Conservation (phyloP, 2,329 filamentous ascomycete genomes). For the Alternaria angustiovoidea region DNA sequence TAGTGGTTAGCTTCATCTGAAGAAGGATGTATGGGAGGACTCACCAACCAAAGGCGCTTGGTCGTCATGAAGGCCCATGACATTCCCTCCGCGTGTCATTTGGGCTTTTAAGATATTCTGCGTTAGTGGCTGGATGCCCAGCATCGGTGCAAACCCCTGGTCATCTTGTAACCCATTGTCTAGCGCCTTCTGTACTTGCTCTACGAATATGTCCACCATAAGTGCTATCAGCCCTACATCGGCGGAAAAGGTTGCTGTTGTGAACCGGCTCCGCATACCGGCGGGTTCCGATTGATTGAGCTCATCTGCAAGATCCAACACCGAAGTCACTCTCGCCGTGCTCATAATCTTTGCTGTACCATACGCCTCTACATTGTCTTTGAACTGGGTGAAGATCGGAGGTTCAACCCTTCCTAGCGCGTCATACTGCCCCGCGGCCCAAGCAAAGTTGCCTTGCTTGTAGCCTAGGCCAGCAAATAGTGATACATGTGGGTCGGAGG, state of each 20-base stretch:
- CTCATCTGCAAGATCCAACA: constrained; percentile 4
- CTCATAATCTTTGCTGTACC: constrained; percentile 6
- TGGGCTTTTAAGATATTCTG: constrained; percentile 1
- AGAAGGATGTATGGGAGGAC: neutral
- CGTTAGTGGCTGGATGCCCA: constrained; percentile 1
- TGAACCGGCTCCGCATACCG: constrained; percentile 2
- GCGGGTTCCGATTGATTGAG: constrained; percentile 4
- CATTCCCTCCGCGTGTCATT: neutral
- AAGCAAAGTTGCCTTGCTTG: constrained; percentile 6
- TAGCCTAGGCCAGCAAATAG: constrained; percentile 6
- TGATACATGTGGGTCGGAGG: neutral
- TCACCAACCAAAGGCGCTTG: neutral
- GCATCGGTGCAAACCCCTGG: constrained; percentile 1
- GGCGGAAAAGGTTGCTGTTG: neutral
- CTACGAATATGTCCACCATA: neutral
- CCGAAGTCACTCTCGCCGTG: constrained; percentile 6
- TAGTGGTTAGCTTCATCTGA: neutral
- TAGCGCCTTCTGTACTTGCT: constrained; percentile 3
- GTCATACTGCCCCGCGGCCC: constrained; percentile 1
- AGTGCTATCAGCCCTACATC: neutral
- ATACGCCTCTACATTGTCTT: neutral
- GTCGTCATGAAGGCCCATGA: neutral
- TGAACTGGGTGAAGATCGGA: constrained; percentile 6
- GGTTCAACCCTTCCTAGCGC: constrained; percentile 1
- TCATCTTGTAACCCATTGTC: neutral